Evolutionary conservation across 805 yeast genomes (phyloP).

Genomic region (Wickerhamiella shivajii): DNA sequence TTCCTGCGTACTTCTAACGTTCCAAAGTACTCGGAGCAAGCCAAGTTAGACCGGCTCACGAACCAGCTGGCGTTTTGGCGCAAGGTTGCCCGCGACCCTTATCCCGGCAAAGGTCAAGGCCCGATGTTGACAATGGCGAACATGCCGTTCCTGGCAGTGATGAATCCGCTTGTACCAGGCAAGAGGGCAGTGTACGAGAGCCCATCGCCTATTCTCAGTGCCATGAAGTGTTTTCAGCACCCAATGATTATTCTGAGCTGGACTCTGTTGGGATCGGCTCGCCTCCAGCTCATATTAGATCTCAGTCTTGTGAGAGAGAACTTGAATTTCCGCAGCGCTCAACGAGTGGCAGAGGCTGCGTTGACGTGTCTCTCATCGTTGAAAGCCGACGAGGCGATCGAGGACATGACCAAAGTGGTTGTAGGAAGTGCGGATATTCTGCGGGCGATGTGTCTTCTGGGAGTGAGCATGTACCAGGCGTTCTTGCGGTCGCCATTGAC

Average conservation of each 20-base stretch:
- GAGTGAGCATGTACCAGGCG: constrained; percentile 16
- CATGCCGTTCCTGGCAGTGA: constrained; percentile 3
- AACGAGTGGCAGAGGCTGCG: constrained; percentile 12
- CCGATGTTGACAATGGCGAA: constrained; percentile 8
- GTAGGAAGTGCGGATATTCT: constrained; percentile 18
- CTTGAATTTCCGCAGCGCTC: constrained; percentile 7
- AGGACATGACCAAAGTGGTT: constrained; percentile 13
- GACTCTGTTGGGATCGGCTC: constrained; percentile 7
- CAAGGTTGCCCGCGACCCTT: constrained; percentile 7
- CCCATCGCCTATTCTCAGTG: constrained; percentile 5
- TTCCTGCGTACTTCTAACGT: constrained; percentile 3
- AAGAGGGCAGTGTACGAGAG: neutral
- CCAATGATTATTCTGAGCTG: constrained; percentile 10
- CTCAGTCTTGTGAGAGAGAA: constrained; percentile 7
- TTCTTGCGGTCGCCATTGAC: constrained; percentile 16
- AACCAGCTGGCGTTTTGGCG: constrained; percentile 5
- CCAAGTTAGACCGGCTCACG: neutral
- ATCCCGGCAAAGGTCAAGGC: constrained; percentile 11
- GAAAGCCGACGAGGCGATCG: constrained; percentile 4
- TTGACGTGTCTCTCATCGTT: constrained; percentile 3
- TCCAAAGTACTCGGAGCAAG: neutral
- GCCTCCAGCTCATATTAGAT: constrained; percentile 7
- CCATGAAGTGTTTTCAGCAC: constrained; percentile 8
- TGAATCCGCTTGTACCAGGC: constrained; percentile 6
- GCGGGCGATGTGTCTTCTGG: constrained; percentile 17